Conservation (phyloP, 805 yeast species). For the Blastobotrys peoriensis region DNA sequence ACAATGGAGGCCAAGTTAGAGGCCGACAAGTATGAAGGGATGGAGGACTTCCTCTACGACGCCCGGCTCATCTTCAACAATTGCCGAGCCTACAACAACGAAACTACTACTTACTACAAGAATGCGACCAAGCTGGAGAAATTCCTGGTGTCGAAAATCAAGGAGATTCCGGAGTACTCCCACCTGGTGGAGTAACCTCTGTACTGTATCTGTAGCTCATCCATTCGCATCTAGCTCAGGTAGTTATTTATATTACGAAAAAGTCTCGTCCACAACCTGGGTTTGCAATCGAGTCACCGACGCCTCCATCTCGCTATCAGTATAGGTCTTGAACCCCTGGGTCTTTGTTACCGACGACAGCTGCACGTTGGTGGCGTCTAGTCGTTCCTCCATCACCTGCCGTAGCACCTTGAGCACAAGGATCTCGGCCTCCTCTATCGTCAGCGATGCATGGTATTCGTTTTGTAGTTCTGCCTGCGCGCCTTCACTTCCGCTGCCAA, state of each 20-base stretch:
- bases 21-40: constrained; percentile 81
- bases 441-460: constrained; percentile 84
- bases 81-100: constrained; percentile 89
- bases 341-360: constrained; percentile 86
- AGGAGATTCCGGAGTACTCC: constrained; percentile 89
- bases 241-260: too few species aligned
- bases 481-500: constrained; percentile 98
- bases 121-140: constrained; percentile 93
- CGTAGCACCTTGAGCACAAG: constrained; percentile 82
- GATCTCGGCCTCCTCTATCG: constrained; percentile 88
- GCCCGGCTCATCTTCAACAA: constrained; percentile 80
- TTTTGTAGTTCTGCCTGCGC: constrained; percentile 97
- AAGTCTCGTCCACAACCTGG: constrained; percentile 13
- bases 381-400: constrained; percentile 98
- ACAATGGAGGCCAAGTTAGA: constrained; percentile 94
- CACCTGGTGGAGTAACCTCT: constrained; percentile 61
- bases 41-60: constrained; percentile 90
- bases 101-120: constrained; percentile 89
- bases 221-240: too few species aligned
- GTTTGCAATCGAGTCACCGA: constrained; percentile 74
- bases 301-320: constrained; percentile 73
- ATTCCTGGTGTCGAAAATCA: constrained; percentile 72
- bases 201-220: not conserved
- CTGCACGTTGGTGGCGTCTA: constrained; percentile 93
- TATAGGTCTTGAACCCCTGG: constrained; percentile 78